Conservation (phyloP, 2,329 filamentous ascomycete species). For the Cercospora sp. region DNA sequence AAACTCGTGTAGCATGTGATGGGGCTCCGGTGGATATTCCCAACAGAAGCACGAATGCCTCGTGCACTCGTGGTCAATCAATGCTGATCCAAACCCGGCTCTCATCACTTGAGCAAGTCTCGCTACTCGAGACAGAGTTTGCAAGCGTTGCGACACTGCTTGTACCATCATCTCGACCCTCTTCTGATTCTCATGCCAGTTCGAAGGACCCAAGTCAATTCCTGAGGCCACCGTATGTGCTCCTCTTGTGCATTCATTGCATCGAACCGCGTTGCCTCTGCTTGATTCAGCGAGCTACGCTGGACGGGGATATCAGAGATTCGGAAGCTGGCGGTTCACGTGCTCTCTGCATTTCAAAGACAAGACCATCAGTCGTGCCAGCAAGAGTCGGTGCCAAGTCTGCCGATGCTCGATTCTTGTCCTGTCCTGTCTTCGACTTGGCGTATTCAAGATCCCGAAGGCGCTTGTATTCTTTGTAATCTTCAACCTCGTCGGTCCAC, state of each 20-base stretch:
- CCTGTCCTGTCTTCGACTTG: conserved; percentile 6
- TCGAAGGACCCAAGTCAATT: background rate
- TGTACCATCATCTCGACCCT: background rate
- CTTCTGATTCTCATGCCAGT: background rate
- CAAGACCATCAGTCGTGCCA: conserved; percentile 13
- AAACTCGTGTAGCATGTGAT: background rate
- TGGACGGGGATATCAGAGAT: background rate
- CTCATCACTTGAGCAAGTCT: background rate
- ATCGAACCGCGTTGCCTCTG: background rate
- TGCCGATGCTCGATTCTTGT: background rate
- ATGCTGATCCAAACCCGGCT: background rate
- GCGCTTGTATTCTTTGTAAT: conserved; percentile 52
- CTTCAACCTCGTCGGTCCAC: conserved; percentile 48
- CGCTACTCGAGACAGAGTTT: background rate
- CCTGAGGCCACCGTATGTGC: background rate
- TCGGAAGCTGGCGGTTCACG: background rate
- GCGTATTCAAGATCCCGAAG: conserved; percentile 31
- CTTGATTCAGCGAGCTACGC: background rate
- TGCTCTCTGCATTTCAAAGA: background rate
- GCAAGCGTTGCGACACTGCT: background rate
- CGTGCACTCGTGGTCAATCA: background rate
- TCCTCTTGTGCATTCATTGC: background rate
- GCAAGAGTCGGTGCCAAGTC: conserved; percentile 5
- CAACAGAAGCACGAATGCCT: background rate
- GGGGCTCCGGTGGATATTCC: background rate